These are phyloP conservation scores for Phyllostachys edulis DNA, from an alignment of 176 grass and related monocot genomes.

Conservation along the genomic window DNA sequence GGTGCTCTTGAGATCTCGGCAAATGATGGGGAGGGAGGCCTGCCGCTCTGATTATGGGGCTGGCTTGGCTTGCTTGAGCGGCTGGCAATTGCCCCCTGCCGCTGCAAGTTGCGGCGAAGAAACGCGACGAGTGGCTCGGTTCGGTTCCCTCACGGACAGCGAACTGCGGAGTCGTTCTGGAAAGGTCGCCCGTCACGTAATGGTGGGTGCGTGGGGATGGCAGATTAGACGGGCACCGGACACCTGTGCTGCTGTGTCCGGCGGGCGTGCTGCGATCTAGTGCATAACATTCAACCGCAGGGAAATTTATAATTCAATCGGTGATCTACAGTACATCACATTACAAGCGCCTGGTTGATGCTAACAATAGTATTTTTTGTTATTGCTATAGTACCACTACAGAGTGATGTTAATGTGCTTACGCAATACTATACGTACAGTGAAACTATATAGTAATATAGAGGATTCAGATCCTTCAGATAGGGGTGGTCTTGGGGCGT, in stretches of 20 bases:
- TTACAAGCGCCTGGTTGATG: too few relatives aligned
- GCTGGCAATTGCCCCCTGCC: conserved; percentile 27
- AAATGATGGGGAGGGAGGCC: neutral
- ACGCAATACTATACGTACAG: too few relatives aligned
- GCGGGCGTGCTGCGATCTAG: too few relatives aligned
- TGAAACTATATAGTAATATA: too few relatives aligned
- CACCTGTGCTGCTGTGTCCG: conserved; percentile 35
- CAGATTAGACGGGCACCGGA: conserved; percentile 9
- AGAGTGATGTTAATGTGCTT: too few relatives aligned
- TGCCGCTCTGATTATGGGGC: neutral
- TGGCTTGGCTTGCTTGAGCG: conserved; percentile 33
- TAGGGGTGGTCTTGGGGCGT: too few relatives aligned
- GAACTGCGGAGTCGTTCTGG: conserved; percentile 28
- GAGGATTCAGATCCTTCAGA: too few relatives aligned
- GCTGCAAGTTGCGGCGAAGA: neutral
- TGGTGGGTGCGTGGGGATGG: conserved; percentile 27
- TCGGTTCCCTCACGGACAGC: conserved; percentile 21
- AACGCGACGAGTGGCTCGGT: neutral
- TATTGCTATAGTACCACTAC: too few relatives aligned
- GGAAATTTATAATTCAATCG: too few relatives aligned
- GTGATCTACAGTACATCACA: too few relatives aligned
- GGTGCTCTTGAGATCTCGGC: conserved; percentile 45
- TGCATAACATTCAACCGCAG: too few relatives aligned
- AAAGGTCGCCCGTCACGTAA: conserved; percentile 47
- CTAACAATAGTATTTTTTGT: too few relatives aligned